Evolutionary conservation across 768 basidiomycete genomes (phyloP), one percentile per base, ranked within the genome.

Genomic region (Thelephora aurantiotincta): DNA sequence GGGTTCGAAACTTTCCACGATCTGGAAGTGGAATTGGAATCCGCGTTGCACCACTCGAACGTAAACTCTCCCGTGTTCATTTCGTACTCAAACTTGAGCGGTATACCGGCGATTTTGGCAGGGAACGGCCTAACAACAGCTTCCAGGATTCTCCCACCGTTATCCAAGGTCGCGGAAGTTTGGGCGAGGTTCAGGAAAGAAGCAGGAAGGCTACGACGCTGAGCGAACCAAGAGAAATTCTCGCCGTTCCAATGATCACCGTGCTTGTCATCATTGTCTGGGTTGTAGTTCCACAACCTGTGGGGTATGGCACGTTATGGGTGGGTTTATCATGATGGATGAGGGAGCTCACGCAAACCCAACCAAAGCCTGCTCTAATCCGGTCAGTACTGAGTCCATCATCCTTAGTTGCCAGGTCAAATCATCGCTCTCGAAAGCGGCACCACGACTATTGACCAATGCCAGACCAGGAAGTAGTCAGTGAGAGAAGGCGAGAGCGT

Each of bases 181-280:
- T 86, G 85, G 7, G 73, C 70, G 48, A 73, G 70, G 52, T 71
- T 72, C 11, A 82, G 67, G 35, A 78, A 58, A 0, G 72, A 72
- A 0, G 70, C 57, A 1, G 74, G 82, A 44, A 77, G 65, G 1
- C 73, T 78, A 13, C 81, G 76, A 33, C 61, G 64, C 37, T 67
- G 65, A 56, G 78, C 79, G 72, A 90, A 97, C 88, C 89, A 96
- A 1, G 89, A 91, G 60, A 99, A 97, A 65, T 93, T 96, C 63
- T 99, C 93, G 46, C 86, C 89, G 55, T 93, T 94, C 93, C 93
- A 96, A 59, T 80, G 64, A 59, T 97, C 93, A 13, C 94, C 94
- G 20, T 63, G 55, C 14, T 62, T 55, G 60, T 97, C 92, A 35
- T 74, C 71, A 63, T 97, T 98, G 45, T 72, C 67, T 0, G 93